Conservation (phyloP, 495 filamentous ascomycete species). For the Annulohypoxylon bovei region DNA sequence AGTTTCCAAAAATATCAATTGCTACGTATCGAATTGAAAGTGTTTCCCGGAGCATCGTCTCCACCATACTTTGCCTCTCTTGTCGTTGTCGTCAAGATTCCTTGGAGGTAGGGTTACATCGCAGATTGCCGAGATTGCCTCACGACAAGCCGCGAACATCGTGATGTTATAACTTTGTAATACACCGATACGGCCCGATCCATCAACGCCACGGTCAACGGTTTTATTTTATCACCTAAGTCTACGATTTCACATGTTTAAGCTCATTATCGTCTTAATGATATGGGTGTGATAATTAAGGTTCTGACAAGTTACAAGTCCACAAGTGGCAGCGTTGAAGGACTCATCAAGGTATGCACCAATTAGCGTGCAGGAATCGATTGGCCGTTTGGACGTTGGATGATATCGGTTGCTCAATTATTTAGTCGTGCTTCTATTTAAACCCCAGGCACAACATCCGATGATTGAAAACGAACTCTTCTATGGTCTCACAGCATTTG, state of each 20-base stretch:
- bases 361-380: not conserved
- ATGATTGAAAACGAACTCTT: too few relatives aligned
- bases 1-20: slow-evolving; percentile 17
- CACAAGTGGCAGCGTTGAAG: not conserved
- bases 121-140: slow-evolving; percentile 31
- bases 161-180: slow-evolving; percentile 24
- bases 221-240: slow-evolving; percentile 4
- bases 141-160: slow-evolving; percentile 36
- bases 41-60: slow-evolving; percentile 18
- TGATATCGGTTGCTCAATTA: too few relatives aligned
- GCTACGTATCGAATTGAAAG: slow-evolving; percentile 12
- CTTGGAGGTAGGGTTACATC: slow-evolving; percentile 33
- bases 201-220: slow-evolving; percentile 11
- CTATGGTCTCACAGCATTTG: too few relatives aligned
- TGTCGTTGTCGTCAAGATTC: slow-evolving; percentile 18
- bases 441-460: not conserved
- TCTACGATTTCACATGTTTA: not conserved
- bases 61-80: slow-evolving; percentile 9
- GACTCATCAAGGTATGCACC: not conserved
- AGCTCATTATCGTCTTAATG: not conserved
- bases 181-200: slow-evolving; percentile 28
- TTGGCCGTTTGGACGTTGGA: too few relatives aligned
- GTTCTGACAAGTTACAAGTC: slow-evolving; percentile 1
- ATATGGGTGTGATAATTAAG: not conserved
- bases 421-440: not conserved